Base-by-base conservation (phyloP, 192 early-diverging fungal species). In the Neocallimastix lanati region DNA sequence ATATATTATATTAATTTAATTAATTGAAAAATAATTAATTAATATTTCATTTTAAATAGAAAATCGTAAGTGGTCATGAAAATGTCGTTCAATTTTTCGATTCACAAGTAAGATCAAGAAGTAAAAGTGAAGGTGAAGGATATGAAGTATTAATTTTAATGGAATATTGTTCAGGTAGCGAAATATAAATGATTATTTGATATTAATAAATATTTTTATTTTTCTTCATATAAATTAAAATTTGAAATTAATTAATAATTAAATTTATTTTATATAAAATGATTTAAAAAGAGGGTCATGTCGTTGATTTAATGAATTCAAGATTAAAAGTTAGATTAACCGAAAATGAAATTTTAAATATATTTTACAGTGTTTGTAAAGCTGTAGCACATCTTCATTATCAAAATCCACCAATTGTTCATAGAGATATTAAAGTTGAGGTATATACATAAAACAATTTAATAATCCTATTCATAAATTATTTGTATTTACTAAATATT, bases 381-480 rank as follows among this genome's bases (percentile, higher is more conserved):
- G 97, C 92, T 30, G 91, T 98, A 14, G 95, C 96, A 7, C 93
- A 94, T 83, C 88, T 98, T 88, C 97, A 98, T 84, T 96, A 93
- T 82, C 88, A 86, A 78, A 83, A 84, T 28, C 92, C 91, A 29
- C 92, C 95, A 18, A 88, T 97, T 29, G 85, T 97, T 28, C 97
- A 98, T 81, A 87, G 97, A 79, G 93, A 93, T 79, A 86, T 93
- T 78, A 93, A 93, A 79, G 28, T 18, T 38, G 25, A n/a, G 14
- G 80, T 28, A 28, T 13, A 28, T n/a, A n/a, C n/a, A n/a, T n/a
- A n/a, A n/a, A n/a, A n/a, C n/a, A n/a, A n/a, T n/a, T n/a, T n/a
- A n/a, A n/a, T n/a, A n/a, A n/a, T n/a, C n/a, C n/a, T n/a, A n/a
- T n/a, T n/a, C n/a, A n/a, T n/a, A n/a, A n/a, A n/a, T n/a, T n/a